A percentile compares a stretch with the other conserved stretches of the same genome.
Conservation (phyloP, 2,329 filamentous ascomycete species). For the Chalara sp. region DNA sequence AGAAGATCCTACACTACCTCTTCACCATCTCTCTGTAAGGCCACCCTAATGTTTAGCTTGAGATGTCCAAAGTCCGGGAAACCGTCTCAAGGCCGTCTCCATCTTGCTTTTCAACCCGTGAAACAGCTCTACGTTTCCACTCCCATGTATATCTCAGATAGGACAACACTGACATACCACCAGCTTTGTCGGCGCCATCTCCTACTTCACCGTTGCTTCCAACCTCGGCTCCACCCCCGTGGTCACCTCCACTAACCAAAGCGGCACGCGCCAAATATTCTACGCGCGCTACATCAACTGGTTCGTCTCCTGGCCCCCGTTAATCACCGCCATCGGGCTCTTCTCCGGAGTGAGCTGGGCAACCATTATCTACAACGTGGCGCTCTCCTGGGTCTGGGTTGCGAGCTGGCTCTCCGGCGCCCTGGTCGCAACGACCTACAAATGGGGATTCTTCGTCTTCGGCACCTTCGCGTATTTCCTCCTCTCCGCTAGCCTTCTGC, state of each 20-base stretch:
- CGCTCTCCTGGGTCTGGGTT: slow-evolving; percentile 59
- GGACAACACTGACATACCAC: too few species aligned
- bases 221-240: slow-evolving; percentile 57
- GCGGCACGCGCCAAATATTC: slow-evolving; percentile 51
- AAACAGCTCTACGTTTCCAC: too few species aligned
- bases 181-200: slow-evolving; percentile 46
- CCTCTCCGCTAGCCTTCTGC: slow-evolving; percentile 50
- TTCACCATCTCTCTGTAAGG: slow-evolving; percentile 43
- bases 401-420: slow-evolving; percentile 57
- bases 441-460: slow-evolving; percentile 61
- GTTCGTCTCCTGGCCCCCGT: slow-evolving; percentile 42
- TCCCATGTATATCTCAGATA: too few species aligned
- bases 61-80: too few species aligned
- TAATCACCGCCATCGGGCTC: slow-evolving; percentile 54
- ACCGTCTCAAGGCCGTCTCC: too few species aligned
- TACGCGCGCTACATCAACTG: slow-evolving; percentile 60
- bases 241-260: slow-evolving; percentile 43
- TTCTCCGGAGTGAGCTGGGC: slow-evolving; percentile 58
- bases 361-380: slow-evolving; percentile 52
- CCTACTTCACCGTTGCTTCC: slow-evolving; percentile 62
- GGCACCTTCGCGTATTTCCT: slow-evolving; percentile 48
- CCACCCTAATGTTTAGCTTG: too few species aligned
- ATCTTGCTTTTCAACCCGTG: too few species aligned
- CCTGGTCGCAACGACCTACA: slow-evolving; percentile 53
- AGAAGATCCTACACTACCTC: slow-evolving; percentile 53